Evolutionary conservation across 208 protist genomes (phyloP).

Genomic region (Lotmaria passim): DNA sequence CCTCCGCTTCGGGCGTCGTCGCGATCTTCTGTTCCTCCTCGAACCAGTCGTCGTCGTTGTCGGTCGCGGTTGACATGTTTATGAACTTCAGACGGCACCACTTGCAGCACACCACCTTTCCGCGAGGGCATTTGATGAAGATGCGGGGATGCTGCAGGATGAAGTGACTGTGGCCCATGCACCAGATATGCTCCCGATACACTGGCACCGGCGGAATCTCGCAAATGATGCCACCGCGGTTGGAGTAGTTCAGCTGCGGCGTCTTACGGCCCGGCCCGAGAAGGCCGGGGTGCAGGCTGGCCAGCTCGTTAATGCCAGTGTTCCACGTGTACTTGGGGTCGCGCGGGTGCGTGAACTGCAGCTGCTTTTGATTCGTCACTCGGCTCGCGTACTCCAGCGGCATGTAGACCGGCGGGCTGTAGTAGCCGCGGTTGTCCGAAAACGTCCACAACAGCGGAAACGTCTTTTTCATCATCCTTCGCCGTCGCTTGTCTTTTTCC

Average conservation of each 20-base stretch:
- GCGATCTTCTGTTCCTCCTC: slow-evolving; percentile 89
- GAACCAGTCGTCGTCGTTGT: slow-evolving; percentile 90
- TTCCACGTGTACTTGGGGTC: slow-evolving; percentile 91
- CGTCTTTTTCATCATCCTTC: slow-evolving; percentile 65
- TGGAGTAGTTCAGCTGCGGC: slow-evolving; percentile 80
- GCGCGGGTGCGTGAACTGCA: slow-evolving; percentile 79
- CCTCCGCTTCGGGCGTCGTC: slow-evolving; percentile 76
- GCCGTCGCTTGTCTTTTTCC: no score
- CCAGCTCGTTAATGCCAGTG: slow-evolving; percentile 76
- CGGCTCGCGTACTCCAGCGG: slow-evolving; percentile 86
- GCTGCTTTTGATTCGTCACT: slow-evolving; percentile 81
- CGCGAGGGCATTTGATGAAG: slow-evolving; percentile 85
- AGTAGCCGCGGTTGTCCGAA: slow-evolving; percentile 82
- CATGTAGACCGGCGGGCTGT: slow-evolving; percentile 87
- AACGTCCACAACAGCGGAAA: slow-evolving; percentile 60
- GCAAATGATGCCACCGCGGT: slow-evolving; percentile 83
- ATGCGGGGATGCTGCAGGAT: slow-evolving; percentile 88
- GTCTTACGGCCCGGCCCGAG: slow-evolving; percentile 80
- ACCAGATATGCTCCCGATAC: slow-evolving; percentile 88
- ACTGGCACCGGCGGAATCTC: slow-evolving; percentile 89
- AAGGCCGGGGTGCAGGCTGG: slow-evolving; percentile 75
- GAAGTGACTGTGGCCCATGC: slow-evolving; percentile 85
- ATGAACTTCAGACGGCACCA: slow-evolving; percentile 92
- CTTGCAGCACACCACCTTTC: slow-evolving; percentile 84
- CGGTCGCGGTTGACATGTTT: slow-evolving; percentile 87